Conservation (phyloP, 495 filamentous ascomycete species). For the Paragyromitra xinjiangensis region DNA sequence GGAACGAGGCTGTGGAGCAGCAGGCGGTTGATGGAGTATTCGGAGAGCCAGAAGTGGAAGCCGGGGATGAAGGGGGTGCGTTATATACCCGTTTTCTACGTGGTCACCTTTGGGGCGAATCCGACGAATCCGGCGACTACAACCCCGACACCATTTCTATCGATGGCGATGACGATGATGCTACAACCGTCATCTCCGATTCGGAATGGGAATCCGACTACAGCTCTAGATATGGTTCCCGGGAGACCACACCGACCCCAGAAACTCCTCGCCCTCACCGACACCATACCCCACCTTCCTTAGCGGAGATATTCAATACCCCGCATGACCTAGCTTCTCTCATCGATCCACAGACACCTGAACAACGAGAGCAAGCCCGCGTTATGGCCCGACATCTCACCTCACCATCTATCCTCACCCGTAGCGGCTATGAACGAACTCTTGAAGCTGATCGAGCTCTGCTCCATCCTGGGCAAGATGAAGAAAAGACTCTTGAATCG, state of each 20-base stretch:
- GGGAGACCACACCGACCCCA: slow-evolving; percentile 72
- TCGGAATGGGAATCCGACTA: slow-evolving; percentile 60
- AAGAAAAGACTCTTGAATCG: slow-evolving; percentile 80
- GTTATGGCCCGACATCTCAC: slow-evolving; percentile 82
- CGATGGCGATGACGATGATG: slow-evolving; percentile 63
- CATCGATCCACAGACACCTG: slow-evolving; percentile 78
- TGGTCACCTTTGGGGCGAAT: slow-evolving; percentile 41
- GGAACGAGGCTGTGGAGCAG: slow-evolving; percentile 8
- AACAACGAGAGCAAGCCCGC: slow-evolving; percentile 80
- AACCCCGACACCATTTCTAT: slow-evolving; percentile 50
- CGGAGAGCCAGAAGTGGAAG: slow-evolving; percentile 30
- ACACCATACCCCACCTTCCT: slow-evolving; percentile 66
- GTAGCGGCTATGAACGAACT: slow-evolving; percentile 74
- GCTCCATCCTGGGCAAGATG: slow-evolving; percentile 70
- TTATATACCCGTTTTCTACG: slow-evolving; percentile 39
- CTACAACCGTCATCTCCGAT: slow-evolving; percentile 58
- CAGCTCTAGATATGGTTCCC: slow-evolving; percentile 67
- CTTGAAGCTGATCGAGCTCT: slow-evolving; percentile 64
- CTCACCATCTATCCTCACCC: slow-evolving; percentile 76
- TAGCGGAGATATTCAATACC: slow-evolving; percentile 71
- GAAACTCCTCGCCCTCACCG: slow-evolving; percentile 41
- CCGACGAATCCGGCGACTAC: slow-evolving; percentile 47
- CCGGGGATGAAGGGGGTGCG: slow-evolving; percentile 13
- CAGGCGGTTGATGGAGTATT: slow-evolving; percentile 15
- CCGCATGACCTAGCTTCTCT: slow-evolving; percentile 77